Conservation (phyloP, 164 flowering plant genomes). For the Tetrastigma voinierianum region DNA sequence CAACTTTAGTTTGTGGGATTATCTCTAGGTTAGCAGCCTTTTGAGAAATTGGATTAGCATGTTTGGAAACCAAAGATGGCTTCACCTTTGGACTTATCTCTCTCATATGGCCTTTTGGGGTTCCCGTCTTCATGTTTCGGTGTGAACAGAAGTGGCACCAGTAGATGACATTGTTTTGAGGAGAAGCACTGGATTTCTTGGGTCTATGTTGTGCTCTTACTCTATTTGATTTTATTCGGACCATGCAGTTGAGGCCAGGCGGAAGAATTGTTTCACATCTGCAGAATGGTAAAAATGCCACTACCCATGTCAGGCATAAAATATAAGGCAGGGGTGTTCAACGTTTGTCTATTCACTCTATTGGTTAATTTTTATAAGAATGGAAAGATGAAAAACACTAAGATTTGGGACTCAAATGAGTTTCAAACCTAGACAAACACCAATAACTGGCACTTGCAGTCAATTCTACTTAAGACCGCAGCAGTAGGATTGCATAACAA, state of each 20-base stretch:
- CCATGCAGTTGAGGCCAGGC: constrained; percentile 71
- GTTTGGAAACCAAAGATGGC: constrained; percentile 9
- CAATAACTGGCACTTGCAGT: too few relatives aligned
- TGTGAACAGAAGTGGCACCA: constrained; percentile 73
- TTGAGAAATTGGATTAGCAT: constrained; percentile 1
- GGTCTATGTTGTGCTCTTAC: constrained; percentile 27
- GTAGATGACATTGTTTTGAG: constrained; percentile 62
- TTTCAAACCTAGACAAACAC: too few relatives aligned
- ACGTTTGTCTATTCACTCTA: background rate
- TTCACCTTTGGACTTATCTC: constrained; percentile 36
- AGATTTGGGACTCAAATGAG: too few relatives aligned
- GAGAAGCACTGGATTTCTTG: constrained; percentile 23
- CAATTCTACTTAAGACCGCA: too few relatives aligned
- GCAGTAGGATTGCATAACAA: too few relatives aligned
- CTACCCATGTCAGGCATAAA: background rate
- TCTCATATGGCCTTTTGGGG: constrained; percentile 61
- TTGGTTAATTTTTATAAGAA: too few relatives aligned
- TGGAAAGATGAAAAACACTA: too few relatives aligned
- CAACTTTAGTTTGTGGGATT: constrained; percentile 1
- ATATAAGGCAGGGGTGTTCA: background rate
- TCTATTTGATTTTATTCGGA: constrained; percentile 57
- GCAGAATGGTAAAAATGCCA: constrained; percentile 5
- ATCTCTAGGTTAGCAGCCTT: background rate
- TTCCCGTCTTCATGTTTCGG: constrained; percentile 63
- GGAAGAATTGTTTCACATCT: too few relatives aligned